Evolutionary conservation across 495 filamentous ascomycete species (phyloP).

Genomic region (Annulohypoxylon bovei): DNA sequence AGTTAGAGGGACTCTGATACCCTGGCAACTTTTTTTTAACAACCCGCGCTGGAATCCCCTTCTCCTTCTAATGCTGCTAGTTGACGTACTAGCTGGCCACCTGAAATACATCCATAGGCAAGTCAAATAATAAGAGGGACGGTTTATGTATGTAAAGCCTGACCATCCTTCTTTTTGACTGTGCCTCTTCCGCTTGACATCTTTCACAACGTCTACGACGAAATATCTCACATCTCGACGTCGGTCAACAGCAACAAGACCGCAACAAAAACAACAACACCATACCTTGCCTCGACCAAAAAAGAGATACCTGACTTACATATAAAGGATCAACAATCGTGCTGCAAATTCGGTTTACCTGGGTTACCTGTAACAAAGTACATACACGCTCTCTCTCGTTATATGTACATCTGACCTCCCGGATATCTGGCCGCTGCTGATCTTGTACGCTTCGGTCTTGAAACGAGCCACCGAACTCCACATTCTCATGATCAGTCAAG

Average conservation of each 20-base stretch:
- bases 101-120: constrained; percentile 30
- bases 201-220: constrained; percentile 12
- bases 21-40: constrained; percentile 32
- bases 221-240: constrained; percentile 36
- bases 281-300: background rate
- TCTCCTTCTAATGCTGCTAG: constrained; percentile 41
- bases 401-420: constrained; percentile 49
- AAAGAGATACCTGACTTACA: constrained; percentile 1
- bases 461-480: constrained; percentile 52
- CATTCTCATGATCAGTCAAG: constrained; percentile 51
- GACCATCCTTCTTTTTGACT: constrained; percentile 25
- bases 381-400: constrained; percentile 20
- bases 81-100: constrained; percentile 45
- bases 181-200: constrained; percentile 29
- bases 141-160: constrained; percentile 39
- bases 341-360: constrained; percentile 21
- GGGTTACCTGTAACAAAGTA: constrained; percentile 33
- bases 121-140: constrained; percentile 16
- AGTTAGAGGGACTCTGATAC: constrained; percentile 38
- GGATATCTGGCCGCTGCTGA: constrained; percentile 53
- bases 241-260: constrained; percentile 11
- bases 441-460: constrained; percentile 52
- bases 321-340: constrained; percentile 31
- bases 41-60: constrained; percentile 34
- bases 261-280: constrained; percentile 9